These are phyloP conservation scores for Termitomyces bulborhizus DNA, from an alignment of 768 basidiomycete genomes.

Conservation along the genomic window DNA sequence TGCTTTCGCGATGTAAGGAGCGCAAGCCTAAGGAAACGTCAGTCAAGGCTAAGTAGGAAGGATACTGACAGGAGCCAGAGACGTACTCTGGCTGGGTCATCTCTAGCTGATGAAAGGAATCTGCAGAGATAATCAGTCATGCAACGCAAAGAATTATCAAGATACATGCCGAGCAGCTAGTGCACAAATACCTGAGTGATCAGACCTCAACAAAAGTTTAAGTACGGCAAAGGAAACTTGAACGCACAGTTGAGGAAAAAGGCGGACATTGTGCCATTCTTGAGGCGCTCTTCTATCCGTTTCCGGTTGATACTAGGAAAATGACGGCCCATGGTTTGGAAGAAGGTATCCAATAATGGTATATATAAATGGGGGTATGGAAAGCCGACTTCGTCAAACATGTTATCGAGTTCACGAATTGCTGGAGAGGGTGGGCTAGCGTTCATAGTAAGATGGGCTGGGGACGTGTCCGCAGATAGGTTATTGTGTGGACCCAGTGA, in stretches of 20 bases:
- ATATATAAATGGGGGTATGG: slow-evolving; percentile 10
- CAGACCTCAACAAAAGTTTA: neutral
- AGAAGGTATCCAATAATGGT: slow-evolving; percentile 12
- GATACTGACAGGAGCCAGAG: neutral
- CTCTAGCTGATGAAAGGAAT: slow-evolving; percentile 12
- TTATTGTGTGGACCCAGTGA: neutral
- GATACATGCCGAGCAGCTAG: slow-evolving; percentile 7
- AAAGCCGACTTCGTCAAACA: slow-evolving; percentile 10
- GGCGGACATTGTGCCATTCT: slow-evolving; percentile 13
- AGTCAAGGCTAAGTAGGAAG: neutral
- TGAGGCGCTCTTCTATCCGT: slow-evolving; percentile 11
- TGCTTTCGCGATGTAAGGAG: slow-evolving; percentile 13
- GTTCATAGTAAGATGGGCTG: neutral
- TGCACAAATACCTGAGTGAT: slow-evolving; percentile 10
- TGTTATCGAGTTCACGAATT: slow-evolving; percentile 5
- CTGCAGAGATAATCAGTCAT: neutral
- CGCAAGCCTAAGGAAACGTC: slow-evolving; percentile 6
- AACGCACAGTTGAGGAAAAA: slow-evolving; percentile 15
- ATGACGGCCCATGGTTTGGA: slow-evolving; percentile 10
- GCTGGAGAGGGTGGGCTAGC: slow-evolving; percentile 5
- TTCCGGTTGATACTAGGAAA: slow-evolving; percentile 12
- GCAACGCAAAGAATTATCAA: neutral
- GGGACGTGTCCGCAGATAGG: neutral
- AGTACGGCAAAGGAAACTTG: neutral
- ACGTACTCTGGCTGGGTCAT: slow-evolving; percentile 9